These are phyloP conservation scores for sorghum (Sorghum bicolor) DNA, from an alignment of 176 grass and related monocot genomes.

Conservation along the genomic window Sorghum_bicolor_NCBIv3 NC_012873.2:4208001-4208500, in stretches of 20 bases:
- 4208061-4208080: too few species aligned
- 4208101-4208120: neutral
- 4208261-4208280: neutral
- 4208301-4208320: neutral
- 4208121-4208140: neutral
- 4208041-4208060: neutral
- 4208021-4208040: neutral
- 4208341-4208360: neutral
- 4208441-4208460: neutral
- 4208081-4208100: neutral
- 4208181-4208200: neutral
- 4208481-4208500: neutral
- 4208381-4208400: neutral
- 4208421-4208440: neutral
- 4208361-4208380: neutral
- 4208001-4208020: neutral
- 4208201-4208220: neutral
- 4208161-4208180: slow-evolving; percentile 38
- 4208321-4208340: neutral
- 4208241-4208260: neutral
- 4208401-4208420: neutral
- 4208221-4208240: neutral
- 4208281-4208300: neutral
- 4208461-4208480: slow-evolving; percentile 14
- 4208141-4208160: neutral